Conservation (phyloP, 495 filamentous ascomycete genomes). For the Trichoderma orchidacearum region DNA sequence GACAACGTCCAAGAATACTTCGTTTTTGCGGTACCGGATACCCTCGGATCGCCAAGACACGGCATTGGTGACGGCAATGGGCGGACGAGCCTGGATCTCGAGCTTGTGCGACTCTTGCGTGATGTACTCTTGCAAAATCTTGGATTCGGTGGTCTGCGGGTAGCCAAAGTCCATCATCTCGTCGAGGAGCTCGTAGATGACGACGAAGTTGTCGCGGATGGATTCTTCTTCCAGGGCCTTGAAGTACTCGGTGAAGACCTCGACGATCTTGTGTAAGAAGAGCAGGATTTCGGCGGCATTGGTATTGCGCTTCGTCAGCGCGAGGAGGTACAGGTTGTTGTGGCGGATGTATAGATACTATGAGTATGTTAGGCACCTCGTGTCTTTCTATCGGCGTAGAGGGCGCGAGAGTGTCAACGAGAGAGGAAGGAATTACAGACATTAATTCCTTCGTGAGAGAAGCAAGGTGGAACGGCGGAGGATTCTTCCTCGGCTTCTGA, state of each 20-base stretch:
- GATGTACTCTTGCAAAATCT: slow-evolving; percentile 99
- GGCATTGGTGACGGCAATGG: slow-evolving; percentile 96
- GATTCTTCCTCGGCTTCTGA: slow-evolving; percentile 99
- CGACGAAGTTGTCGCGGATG: slow-evolving; percentile 98
- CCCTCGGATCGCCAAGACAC: slow-evolving; percentile 97
- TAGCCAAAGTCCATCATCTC: slow-evolving; percentile 99
- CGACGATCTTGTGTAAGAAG: slow-evolving; percentile 95
- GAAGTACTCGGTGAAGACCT: slow-evolving; percentile 99
- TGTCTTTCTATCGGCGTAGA: background rate
- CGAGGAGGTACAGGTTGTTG: slow-evolving; percentile 98
- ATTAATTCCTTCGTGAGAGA: slow-evolving; percentile 98
- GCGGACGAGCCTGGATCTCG: slow-evolving; percentile 96
- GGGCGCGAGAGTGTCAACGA: too few relatives aligned
- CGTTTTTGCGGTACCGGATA: slow-evolving; percentile 98
- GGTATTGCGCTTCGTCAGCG: slow-evolving; percentile 95
- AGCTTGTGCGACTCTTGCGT: slow-evolving; percentile 99
- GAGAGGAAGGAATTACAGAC: slow-evolving; percentile 33
- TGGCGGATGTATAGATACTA: slow-evolving; percentile 99
- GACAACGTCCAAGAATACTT: slow-evolving; percentile 96
- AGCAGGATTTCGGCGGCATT: slow-evolving; percentile 98
- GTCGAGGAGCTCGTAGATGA: slow-evolving; percentile 97
- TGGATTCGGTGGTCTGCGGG: slow-evolving; percentile 96
- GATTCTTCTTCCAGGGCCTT: slow-evolving; percentile 98
- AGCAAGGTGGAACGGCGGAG: slow-evolving; percentile 93
- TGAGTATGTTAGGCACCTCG: slow-evolving; percentile 3